These are phyloP conservation scores for Tetrapyrgos nigripes DNA, from an alignment of 1,284 basidiomycete species.

Conservation along the genomic window DNA sequence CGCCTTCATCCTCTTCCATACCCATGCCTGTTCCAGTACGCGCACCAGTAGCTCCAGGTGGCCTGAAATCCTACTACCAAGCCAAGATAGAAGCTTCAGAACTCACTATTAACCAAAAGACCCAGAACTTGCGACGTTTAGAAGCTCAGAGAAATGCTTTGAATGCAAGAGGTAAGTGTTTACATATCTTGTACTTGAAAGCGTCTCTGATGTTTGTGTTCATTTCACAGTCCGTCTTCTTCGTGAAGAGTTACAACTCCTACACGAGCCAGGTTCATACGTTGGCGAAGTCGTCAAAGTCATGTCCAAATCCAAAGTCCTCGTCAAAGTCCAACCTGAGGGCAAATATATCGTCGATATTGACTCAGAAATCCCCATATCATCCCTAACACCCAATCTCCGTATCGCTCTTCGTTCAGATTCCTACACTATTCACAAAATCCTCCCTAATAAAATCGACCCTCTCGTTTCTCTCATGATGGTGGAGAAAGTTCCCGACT, in stretches of 20 bases:
- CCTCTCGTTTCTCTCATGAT: conserved; percentile 98
- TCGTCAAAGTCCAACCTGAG: conserved; percentile 99
- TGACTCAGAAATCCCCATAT: conserved; percentile 87
- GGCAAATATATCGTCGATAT: conserved; percentile 99
- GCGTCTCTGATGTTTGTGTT: conserved; percentile 1
- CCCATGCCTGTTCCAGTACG: conserved; percentile 60
- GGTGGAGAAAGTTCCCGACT: conserved; percentile 99
- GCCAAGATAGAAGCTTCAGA: conserved; percentile 96
- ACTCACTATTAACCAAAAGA: conserved; percentile 93
- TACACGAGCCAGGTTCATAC: conserved; percentile 97
- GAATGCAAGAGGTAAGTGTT: conserved; percentile 85
- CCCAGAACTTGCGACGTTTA: conserved; percentile 93
- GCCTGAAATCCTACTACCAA: conserved; percentile 91
- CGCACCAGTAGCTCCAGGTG: conserved; percentile 57
- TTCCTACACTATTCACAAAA: conserved; percentile 93
- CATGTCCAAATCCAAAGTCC: conserved; percentile 99
- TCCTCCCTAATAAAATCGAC: conserved; percentile 95
- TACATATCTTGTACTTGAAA: not conserved
- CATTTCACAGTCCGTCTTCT: conserved; percentile 74
- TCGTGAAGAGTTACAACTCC: conserved; percentile 91
- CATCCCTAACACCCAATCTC: conserved; percentile 83
- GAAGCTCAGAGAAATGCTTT: conserved; percentile 97
- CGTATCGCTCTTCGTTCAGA: conserved; percentile 97
- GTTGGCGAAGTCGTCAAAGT: conserved; percentile 98
- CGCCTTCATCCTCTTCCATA: not conserved